Base-by-base conservation (phyloP, 2,329 filamentous ascomycete genomes). In the Paecilomyces sp. region DNA sequence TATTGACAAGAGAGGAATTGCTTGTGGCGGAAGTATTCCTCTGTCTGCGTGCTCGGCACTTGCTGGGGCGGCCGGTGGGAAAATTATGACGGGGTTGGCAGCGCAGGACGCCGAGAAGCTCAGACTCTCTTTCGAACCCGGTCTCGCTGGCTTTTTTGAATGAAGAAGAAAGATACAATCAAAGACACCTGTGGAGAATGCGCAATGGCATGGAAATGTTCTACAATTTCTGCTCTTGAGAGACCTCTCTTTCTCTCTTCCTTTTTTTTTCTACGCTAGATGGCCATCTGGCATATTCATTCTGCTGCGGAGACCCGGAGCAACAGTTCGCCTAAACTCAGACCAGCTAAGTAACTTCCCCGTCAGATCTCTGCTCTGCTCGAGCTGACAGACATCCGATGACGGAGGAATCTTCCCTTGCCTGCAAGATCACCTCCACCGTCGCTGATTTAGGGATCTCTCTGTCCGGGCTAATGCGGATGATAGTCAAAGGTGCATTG, bases 341-440 rank as follows among this genome's bases (percentile, higher is more conserved):
- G 24, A 53, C 41, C 18, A 47, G 41, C 41, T 47, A 47, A 22
- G 22, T 22, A 22, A 18, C 41, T 47, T 18, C 41, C 41, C 41
- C n/a, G 15, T 47, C 41, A 47, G 41, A 47, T 47, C 41, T 18
- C 8, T n/a, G 18, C 41, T 47, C n/a, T 30, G 28, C 31, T 53
- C 31, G 25, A 28, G 25, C 25, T 54, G 28, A 11, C 50, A 36
- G 57, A 59, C 24, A 47, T 66, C 66, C 66, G 66, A 66, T 66
- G 63, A 65, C 66, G 66, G 66, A 66, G 62, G 36, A 55, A 56
- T 25, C 51, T 51, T 24, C n/a, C 30, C 51, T 25, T 15, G 51
- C 51, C 51, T 25, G 51, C 28, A 11, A 53, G 28, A 53, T 53
- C 51, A 28, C 51, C 18, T 47, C n/a, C 13, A 47, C 8, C 6